Evolutionary conservation across 208 protist species (phyloP).

Genomic region (Leishmania lainsoni): DNA sequence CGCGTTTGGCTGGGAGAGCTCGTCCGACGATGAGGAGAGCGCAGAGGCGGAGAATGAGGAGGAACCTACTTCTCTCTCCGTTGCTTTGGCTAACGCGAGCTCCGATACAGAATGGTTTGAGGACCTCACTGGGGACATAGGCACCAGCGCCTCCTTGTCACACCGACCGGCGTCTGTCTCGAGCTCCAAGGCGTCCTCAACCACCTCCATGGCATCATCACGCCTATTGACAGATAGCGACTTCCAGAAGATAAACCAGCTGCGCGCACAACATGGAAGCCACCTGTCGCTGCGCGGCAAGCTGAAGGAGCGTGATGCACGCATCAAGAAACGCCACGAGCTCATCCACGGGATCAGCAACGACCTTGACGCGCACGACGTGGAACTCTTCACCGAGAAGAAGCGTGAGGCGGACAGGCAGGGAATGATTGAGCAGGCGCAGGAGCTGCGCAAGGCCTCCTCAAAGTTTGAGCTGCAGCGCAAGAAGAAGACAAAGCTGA

Average conservation of each 20-base stretch:
- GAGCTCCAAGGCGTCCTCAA: slow-evolving; percentile 40
- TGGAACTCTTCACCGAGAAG: slow-evolving; percentile 88
- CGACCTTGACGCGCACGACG: slow-evolving; percentile 77
- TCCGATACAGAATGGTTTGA: slow-evolving; percentile 68
- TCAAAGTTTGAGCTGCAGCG: slow-evolving; percentile 90
- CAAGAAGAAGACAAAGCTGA: slow-evolving; percentile 92
- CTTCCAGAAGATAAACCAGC: slow-evolving; percentile 81
- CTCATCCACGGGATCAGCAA: slow-evolving; percentile 83
- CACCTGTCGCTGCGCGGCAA: slow-evolving; percentile 79
- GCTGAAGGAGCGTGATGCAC: slow-evolving; percentile 61
- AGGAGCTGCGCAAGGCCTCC: slow-evolving; percentile 75
- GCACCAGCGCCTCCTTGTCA: slow-evolving; percentile 20
- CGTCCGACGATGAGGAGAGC: slow-evolving; percentile 27
- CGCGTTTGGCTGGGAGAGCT: slow-evolving; percentile 26
- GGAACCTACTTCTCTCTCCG: slow-evolving; percentile 34
- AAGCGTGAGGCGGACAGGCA: slow-evolving; percentile 79
- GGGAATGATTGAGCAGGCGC: slow-evolving; percentile 83
- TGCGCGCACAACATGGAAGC: slow-evolving; percentile 72
- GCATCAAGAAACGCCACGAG: slow-evolving; percentile 52
- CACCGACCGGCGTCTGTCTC: slow-evolving; percentile 33
- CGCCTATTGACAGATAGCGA: slow-evolving; percentile 85
- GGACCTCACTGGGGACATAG: slow-evolving; percentile 37
- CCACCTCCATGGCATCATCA: slow-evolving; percentile 44
- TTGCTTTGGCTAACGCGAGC: slow-evolving; percentile 20
- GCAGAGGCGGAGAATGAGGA: slow-evolving; percentile 32